Evolutionary conservation across 768 basidiomycete species (phyloP).

Genomic region (Termitomyces sp.): DNA sequence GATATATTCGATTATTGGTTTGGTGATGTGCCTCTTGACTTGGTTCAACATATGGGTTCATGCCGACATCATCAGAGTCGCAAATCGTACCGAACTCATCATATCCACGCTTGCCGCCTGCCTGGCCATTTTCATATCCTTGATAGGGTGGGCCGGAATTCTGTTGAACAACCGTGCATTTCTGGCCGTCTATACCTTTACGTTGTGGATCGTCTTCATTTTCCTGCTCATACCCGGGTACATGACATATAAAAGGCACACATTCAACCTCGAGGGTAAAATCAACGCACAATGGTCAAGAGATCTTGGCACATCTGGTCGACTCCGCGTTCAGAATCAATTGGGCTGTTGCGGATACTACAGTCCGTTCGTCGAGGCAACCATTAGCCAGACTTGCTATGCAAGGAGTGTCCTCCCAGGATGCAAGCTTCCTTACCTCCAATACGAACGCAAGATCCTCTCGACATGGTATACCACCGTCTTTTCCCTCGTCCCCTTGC

Average conservation of each 20-base stretch:
- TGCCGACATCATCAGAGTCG: conserved; percentile 71
- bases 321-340: conserved; percentile 70
- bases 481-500: conserved; percentile 68
- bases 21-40: conserved; percentile 67
- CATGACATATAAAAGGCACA: conserved; percentile 68
- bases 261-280: conserved; percentile 82
- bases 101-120: conserved; percentile 67
- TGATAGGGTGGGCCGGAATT: conserved; percentile 78
- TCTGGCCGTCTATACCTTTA: conserved; percentile 74
- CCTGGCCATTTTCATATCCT: conserved; percentile 58
- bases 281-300: conserved; percentile 77
- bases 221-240: conserved; percentile 77
- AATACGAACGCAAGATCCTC: conserved; percentile 55
- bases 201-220: conserved; percentile 73
- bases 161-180: conserved; percentile 83
- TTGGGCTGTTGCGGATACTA: conserved; percentile 82
- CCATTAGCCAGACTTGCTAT: conserved; percentile 72
- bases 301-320: conserved; percentile 53
- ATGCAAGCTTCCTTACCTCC: conserved; percentile 65
- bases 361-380: conserved; percentile 78
- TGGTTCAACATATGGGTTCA: conserved; percentile 75
- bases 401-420: conserved; percentile 69
- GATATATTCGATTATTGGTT: conserved; percentile 55
- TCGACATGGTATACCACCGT: conserved; percentile 62
- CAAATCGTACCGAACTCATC: conserved; percentile 65